Evolutionary conservation across 768 basidiomycete species (phyloP).

Genomic region (Pisolithus orientalis): DNA sequence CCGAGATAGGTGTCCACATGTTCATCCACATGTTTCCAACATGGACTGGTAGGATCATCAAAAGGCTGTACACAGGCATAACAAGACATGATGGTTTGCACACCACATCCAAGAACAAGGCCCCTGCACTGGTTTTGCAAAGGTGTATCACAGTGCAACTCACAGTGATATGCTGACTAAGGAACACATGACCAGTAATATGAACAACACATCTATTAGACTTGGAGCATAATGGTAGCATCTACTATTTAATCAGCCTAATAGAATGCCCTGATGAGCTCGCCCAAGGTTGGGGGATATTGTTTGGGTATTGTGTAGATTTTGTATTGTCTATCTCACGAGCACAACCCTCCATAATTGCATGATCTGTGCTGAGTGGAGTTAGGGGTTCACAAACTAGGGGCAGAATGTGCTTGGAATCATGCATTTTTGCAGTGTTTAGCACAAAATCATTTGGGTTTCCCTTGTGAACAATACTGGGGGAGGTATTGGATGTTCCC

Average conservation of each 20-base stretch:
- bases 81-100: background rate
- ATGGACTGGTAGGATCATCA: too few relatives aligned
- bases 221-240: too few relatives aligned
- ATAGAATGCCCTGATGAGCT: background rate
- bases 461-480: background rate
- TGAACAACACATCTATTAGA: background rate
- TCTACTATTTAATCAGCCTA: too few relatives aligned
- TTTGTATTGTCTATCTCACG: background rate
- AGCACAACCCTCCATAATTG: background rate
- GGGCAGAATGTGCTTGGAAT: background rate
- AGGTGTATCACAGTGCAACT: background rate
- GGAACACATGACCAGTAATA: background rate
- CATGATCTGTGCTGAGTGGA: background rate
- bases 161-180: too few relatives aligned
- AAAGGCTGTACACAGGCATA: background rate
- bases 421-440: background rate
- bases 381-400: background rate
- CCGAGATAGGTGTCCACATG: background rate
- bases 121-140: too few relatives aligned
- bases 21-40: too few relatives aligned
- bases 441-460: background rate
- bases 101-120: too few relatives aligned
- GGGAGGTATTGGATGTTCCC: background rate
- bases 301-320: background rate
- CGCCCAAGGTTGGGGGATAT: background rate